Base-by-base conservation (phyloP, 1,284 basidiomycete genomes). In the Fistulinella staudtii region DNA sequence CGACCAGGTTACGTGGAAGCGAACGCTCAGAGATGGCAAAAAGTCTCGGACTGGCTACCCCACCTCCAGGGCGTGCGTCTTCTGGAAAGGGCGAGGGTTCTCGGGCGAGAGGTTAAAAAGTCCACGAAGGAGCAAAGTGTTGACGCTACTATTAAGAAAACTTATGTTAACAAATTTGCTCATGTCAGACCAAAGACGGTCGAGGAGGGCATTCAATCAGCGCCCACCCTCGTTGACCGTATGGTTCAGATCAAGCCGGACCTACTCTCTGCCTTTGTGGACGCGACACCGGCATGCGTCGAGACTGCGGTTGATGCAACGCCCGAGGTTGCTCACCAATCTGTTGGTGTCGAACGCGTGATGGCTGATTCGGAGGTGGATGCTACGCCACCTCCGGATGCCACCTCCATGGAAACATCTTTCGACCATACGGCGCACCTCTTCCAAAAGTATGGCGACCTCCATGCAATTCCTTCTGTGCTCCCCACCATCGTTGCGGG, bases 1-100 rank as follows among this genome's bases (percentile, higher is more conserved):
- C 72, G 85, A n/a, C 73, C 76, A 0, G 82, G 83, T 2, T 80
- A 74, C 53, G 69, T 80, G 41, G 85, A 87, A 57, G 69, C 72
- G 22, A 78, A 86, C 53, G 77, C 80, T 9, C 71, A 72, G 43
- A 74, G 69, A 21, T 89, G 85, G 85, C 80, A 85, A 62, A 74
- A 69, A 41, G 80, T 80, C 18, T 70, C 71, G 2, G 83, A 86
- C 36, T 76, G 74, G 52, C 71, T 89, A 35, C 85, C 85, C 17
- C 77, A 80, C 54, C 63, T 89, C 18, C 85, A 88, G 58, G 66
- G 69, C 44, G 65, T 88, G 48, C 79, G 85, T 20, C 63, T 76
- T 37, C 66, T 72, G 40, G 85, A 89, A 55, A 71, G 79, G 43
- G 68, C 71, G 46, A 71, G 75, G 34, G 68, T 67, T 9, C 57